Percentiles rank a stretch among this genome's conserved stretches.
phyloP scores from a whole-genome alignment of 495 filamentous ascomycete genomes.

The Aspergillus homomorphus region DNA sequence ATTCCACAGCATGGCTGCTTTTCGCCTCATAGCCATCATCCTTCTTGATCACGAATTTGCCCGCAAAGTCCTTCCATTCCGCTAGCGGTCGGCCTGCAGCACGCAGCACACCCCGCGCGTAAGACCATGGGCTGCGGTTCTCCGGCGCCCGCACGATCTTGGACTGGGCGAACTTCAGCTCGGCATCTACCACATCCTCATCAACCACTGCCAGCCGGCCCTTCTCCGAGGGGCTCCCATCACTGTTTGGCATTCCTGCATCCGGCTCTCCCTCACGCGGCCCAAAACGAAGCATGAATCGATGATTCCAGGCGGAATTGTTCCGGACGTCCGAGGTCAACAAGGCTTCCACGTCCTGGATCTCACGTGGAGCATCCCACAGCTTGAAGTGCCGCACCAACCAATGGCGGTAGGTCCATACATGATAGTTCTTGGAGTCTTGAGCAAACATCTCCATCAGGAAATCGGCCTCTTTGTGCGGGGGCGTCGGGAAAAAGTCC shows the following conservation, averaged over 20 bases:
- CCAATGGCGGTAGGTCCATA: slow-evolving; percentile 96
- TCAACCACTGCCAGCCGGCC: slow-evolving; percentile 46
- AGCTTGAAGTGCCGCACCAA: slow-evolving; percentile 76
- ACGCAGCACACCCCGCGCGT: slow-evolving; percentile 71
- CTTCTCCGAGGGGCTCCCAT: slow-evolving; percentile 39
- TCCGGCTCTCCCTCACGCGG: slow-evolving; percentile 36
- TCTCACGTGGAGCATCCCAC: slow-evolving; percentile 64
- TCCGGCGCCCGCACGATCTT: slow-evolving; percentile 79
- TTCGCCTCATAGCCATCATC: slow-evolving; percentile 48
- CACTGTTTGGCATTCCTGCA: slow-evolving; percentile 46
- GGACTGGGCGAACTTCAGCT: slow-evolving; percentile 67
- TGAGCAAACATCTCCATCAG: slow-evolving; percentile 74
- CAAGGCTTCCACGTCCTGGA: slow-evolving; percentile 64
- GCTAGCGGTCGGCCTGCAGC: slow-evolving; percentile 57
- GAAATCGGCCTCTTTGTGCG: slow-evolving; percentile 66
- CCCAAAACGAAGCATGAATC: slow-evolving; percentile 86
- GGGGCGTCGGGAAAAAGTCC: slow-evolving; percentile 57
- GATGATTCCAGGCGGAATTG: slow-evolving; percentile 96
- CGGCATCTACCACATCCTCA: slow-evolving; percentile 64
- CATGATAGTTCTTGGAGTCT: slow-evolving; percentile 97
- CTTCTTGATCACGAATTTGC: slow-evolving; percentile 58
- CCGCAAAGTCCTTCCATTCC: slow-evolving; percentile 61
- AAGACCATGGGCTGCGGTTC: slow-evolving; percentile 92
- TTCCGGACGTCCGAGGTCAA: slow-evolving; percentile 80
- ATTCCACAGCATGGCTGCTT: slow-evolving; percentile 85